Base-by-base conservation (phyloP, 2,329 filamentous ascomycete species). In the Fonsecaea pedrosoi region DNA sequence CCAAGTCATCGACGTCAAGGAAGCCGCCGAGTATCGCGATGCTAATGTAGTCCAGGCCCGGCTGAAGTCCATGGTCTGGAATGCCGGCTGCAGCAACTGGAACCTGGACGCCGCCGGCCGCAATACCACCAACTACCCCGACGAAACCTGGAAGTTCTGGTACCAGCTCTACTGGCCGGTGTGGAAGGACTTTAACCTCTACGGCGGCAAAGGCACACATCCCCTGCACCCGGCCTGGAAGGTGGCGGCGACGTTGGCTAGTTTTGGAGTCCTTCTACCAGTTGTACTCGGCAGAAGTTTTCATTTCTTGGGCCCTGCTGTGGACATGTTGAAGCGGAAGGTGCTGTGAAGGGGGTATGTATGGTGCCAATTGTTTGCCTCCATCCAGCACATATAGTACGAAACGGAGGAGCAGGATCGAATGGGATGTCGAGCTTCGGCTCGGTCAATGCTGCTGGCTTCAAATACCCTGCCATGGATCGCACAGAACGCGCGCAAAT, bases 21-120 rank as follows among this genome's bases (percentile, higher is more conserved):
- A 80, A 68, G 76, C 81, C 37, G 82, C 81, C 0, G 82, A 85
- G 71, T 70, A 78, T 12, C 74, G 75, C 45, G 85, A 81, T 76
- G 80, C 82, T 4, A 70, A 71, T 3, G 80, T 83, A 55, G 77
- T 86, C 4, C 84, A 86, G 69, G 72, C 76, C 59, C 74, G 74
- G 15, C 70, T 85, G 63, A 80, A 81, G 68, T 76, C 77, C n/a
- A 82, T 77, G 9, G 80, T 87, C 0, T 87, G 81, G 76, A 80
- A 75, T 42, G 81, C 80, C 8, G 77, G 80, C 2, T 84, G 82
- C 69, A 74, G 73, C 8, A 82, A 76, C 69, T 85, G 83, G 85
- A 87, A 87, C 67, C 75, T 78, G 57, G 77, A 76, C 9, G 76
- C 76, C 13, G 76, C 77, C 10, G 80, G 78, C 8, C 86, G 84